phyloP scores from a whole-genome alignment of 805 yeast genomes.

The Pichia occidentalis region DNA sequence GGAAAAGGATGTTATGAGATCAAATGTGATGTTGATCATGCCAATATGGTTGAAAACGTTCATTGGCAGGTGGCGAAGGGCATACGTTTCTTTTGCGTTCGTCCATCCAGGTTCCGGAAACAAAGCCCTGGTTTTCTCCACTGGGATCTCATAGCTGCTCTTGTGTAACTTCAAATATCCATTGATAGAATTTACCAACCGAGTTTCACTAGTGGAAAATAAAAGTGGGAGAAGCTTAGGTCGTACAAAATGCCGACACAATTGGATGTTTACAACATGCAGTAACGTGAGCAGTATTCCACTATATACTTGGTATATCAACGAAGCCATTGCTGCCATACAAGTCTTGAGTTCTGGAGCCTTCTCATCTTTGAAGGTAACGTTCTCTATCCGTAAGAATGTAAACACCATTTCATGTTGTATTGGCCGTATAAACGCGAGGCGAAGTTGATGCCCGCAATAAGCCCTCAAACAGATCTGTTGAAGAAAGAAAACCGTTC shows the following conservation, averaged over 20 bases:
- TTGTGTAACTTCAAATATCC: neutral
- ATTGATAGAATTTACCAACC: conserved; percentile 6
- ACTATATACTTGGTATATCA: conserved; percentile 3
- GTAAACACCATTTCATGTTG: too few relatives aligned
- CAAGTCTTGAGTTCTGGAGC: too few relatives aligned
- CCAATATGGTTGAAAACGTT: neutral
- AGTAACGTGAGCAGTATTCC: neutral
- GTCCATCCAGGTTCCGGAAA: neutral
- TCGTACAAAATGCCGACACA: conserved; percentile 7
- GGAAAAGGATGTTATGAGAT: conserved; percentile 23
- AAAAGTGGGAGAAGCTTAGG: conserved; percentile 9
- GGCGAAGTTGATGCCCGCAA: too few relatives aligned
- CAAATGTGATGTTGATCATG: conserved; percentile 14
- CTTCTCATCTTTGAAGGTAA: too few relatives aligned
- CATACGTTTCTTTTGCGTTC: neutral
- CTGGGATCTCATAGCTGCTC: conserved; percentile 1
- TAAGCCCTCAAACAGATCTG: too few relatives aligned
- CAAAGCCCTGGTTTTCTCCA: neutral
- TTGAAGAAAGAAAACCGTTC: too few relatives aligned
- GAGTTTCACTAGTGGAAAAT: conserved; percentile 3
- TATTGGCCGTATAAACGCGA: too few relatives aligned
- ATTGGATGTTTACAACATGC: conserved; percentile 4
- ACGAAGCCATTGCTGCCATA: conserved; percentile 4
- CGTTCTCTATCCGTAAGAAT: too few relatives aligned
- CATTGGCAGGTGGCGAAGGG: neutral